Percentiles rank a stretch among this genome's conserved stretches.
These are phyloP conservation scores for Saccharomycopsis selenospora DNA, from an alignment of 805 yeast species.

Conservation along the genomic window DNA sequence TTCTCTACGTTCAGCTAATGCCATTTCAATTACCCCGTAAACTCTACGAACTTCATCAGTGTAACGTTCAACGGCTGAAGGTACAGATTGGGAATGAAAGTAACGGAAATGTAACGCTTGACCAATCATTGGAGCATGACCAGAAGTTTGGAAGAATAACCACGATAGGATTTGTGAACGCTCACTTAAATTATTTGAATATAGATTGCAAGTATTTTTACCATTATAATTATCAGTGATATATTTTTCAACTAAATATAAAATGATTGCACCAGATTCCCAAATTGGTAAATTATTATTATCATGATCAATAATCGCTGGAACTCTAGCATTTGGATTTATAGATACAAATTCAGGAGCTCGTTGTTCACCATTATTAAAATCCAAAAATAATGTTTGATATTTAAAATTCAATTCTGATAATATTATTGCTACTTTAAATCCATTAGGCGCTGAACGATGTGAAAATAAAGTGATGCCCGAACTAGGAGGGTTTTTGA, in stretches of 20 bases:
- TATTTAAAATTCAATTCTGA: slow-evolving; percentile 76
- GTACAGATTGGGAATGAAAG: slow-evolving; percentile 79
- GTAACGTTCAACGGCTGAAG: slow-evolving; percentile 84
- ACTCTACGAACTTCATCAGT: slow-evolving; percentile 90
- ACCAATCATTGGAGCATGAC: slow-evolving; percentile 98
- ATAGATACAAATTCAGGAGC: slow-evolving; percentile 91
- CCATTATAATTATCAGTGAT: slow-evolving; percentile 46
- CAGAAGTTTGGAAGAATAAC: slow-evolving; percentile 92
- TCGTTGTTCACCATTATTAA: slow-evolving; percentile 82
- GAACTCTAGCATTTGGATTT: slow-evolving; percentile 94
- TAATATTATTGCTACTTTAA: slow-evolving; percentile 86
- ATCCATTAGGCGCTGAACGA: slow-evolving; percentile 93
- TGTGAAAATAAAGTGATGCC: slow-evolving; percentile 79
- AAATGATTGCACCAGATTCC: slow-evolving; percentile 91
- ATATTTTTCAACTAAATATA: slow-evolving; percentile 69
- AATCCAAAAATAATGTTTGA: slow-evolving; percentile 78
- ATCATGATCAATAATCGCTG: slow-evolving; percentile 85
- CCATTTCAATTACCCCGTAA: slow-evolving; percentile 92
- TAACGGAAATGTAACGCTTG: slow-evolving; percentile 92
- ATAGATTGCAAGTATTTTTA: slow-evolving; percentile 57
- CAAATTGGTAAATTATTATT: slow-evolving; percentile 76
- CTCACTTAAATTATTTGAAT: slow-evolving; percentile 71
- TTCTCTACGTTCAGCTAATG: slow-evolving; percentile 86
- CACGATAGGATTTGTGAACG: slow-evolving; percentile 82
- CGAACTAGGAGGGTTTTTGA: slow-evolving; percentile 66